phyloP scores from a whole-genome alignment of 2,329 filamentous ascomycete genomes.

The Diaporthe humulicola region DNA sequence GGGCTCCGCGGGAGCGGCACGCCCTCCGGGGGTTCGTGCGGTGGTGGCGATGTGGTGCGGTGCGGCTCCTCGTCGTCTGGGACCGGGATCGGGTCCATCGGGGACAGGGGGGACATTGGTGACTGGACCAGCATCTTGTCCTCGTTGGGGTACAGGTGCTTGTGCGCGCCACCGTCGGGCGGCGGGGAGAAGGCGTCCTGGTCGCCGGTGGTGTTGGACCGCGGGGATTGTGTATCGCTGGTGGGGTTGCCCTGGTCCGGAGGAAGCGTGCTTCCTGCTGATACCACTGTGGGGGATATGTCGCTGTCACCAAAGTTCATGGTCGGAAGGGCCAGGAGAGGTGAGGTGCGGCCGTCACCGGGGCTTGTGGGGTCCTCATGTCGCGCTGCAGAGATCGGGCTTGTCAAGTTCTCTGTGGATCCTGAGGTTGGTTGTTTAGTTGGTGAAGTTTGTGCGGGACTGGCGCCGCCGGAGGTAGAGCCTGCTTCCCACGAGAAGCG shows the following conservation, averaged over 20 bases:
- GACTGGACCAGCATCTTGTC: slow-evolving; percentile 57
- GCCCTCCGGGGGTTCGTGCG: neutral
- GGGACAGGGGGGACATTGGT: slow-evolving; percentile 51
- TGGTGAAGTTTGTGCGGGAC: slow-evolving; percentile 6
- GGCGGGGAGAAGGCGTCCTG: slow-evolving; percentile 43
- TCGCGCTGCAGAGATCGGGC: neutral
- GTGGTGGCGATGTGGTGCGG: slow-evolving; percentile 43
- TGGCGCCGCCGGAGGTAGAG: slow-evolving; percentile 42
- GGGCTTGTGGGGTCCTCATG: slow-evolving; percentile 29
- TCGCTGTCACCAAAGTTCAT: slow-evolving; percentile 30
- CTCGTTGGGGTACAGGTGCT: slow-evolving; percentile 56
- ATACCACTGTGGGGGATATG: neutral
- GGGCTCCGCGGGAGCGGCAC: slow-evolving; percentile 38
- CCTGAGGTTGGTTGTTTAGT: neutral
- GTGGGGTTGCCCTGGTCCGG: slow-evolving; percentile 30
- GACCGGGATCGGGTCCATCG: slow-evolving; percentile 45
- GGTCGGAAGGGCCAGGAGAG: slow-evolving; percentile 30
- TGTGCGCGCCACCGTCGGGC: slow-evolving; percentile 36
- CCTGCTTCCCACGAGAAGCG: slow-evolving; percentile 61
- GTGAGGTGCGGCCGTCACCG: slow-evolving; percentile 30
- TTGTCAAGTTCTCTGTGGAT: slow-evolving; percentile 4
- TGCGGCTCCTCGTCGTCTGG: slow-evolving; percentile 50
- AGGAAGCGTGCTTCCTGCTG: neutral
- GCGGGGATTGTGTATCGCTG: slow-evolving; percentile 59
- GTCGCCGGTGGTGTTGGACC: slow-evolving; percentile 54